Base-by-base conservation (phyloP, 352 stramenopile species). In the Pilasporangium apinafurcum region DNA sequence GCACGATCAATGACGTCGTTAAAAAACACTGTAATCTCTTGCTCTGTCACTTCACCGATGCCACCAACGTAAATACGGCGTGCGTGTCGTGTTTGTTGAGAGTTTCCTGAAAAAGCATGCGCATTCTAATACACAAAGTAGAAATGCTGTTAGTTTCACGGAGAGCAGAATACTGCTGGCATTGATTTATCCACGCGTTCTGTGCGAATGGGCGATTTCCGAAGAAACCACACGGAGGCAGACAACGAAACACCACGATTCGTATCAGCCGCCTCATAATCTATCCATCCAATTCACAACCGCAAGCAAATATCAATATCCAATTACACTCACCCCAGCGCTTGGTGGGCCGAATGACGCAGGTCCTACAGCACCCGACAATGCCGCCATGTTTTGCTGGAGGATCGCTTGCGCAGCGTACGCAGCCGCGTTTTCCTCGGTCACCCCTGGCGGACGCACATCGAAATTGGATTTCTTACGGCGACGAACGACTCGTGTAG, bases 1-100 rank as follows among this genome's bases (percentile, higher is more conserved):
- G 79, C 75, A n/a, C 72, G 75, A 51, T 91, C 78, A 48, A 97
- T 91, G 37, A 96, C 75, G 40, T 95, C 77, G 56, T 96, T 95
- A 65, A 97, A 97, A 52, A 96, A 97, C 33, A 61, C 74, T 6
- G 71, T 68, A 53, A 98, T 86, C 55, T 97, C 89, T 13, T 65
- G 21, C 46, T 96, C 86, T 8, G 67, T 67, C 31, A 91, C 84
- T 34, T 92, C 74, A 32, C 77, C 79, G 27, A 93, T 87, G 44
- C 96, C 87, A 16, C 96, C 96, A 24, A 99, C 86, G 68, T 99
- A 99, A n/a, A 99, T 58, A 37, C 95, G 83, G 18, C 96, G 78
- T 5, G 94, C 95, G 61, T 98, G 95, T 12, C 94, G 79, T 13
- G 96, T 98, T 52, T 98, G 92, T 65, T 98, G 94, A 21, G 68